Evolutionary conservation across 371 early-diverging fungal species (phyloP).

Genomic region (Basidiobolus meristosporus): DNA sequence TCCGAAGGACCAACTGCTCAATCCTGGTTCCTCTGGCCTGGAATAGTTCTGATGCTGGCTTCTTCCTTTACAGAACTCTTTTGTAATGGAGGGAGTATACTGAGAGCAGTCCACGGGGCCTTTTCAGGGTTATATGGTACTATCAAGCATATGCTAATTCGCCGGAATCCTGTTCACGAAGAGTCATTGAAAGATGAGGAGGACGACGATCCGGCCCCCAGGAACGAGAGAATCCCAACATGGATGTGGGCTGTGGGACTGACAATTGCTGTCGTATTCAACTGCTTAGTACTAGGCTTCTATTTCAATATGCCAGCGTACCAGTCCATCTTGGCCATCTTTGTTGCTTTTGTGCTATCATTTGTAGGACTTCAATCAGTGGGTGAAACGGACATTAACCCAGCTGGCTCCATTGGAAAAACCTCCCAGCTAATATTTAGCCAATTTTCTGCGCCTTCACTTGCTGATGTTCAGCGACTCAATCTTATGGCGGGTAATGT

Average conservation of each 20-base stretch:
- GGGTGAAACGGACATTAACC: constrained; percentile 51
- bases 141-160: too few species aligned
- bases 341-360: constrained; percentile 41
- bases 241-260: constrained; percentile 37
- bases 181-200: too few species aligned
- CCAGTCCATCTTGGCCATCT: constrained; percentile 27
- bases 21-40: constrained; percentile 48
- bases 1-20: constrained; percentile 15
- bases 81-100: constrained; percentile 26
- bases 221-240: constrained; percentile 25
- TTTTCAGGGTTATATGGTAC: constrained; percentile 7
- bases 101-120: constrained; percentile 27
- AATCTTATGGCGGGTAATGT: constrained; percentile 43
- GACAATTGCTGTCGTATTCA: constrained; percentile 27
- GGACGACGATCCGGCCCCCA: constrained; percentile 16
- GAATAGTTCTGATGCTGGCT: constrained; percentile 48
- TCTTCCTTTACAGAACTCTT: constrained; percentile 37
- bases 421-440: constrained; percentile 41
- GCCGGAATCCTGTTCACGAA: too few species aligned
- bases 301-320: constrained; percentile 33
- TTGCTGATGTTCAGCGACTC: constrained; percentile 16
- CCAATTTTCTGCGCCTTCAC: constrained; percentile 19
- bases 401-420: constrained; percentile 38
- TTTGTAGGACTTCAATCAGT: constrained; percentile 47
- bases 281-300: constrained; percentile 29